These are phyloP conservation scores for Fusarium fujikuroi DNA, from an alignment of 2,329 filamentous ascomycete genomes.

Conservation along the genomic window DNA sequence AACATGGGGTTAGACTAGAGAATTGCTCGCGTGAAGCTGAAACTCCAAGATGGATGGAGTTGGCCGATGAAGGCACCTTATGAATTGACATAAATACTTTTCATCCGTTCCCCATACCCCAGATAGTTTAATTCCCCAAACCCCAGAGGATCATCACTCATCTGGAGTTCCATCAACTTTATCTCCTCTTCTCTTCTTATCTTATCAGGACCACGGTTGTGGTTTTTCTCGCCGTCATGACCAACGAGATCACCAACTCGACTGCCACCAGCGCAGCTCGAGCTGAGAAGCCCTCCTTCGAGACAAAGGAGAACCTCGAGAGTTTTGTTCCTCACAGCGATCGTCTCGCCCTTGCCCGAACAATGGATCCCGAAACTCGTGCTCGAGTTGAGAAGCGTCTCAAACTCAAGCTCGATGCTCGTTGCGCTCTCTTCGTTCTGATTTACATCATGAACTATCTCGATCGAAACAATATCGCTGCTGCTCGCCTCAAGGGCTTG, in stretches of 20 bases:
- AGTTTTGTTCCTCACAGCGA: neutral
- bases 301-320: constrained; percentile 1
- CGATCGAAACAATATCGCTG: constrained; percentile 75
- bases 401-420: constrained; percentile 76
- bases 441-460: constrained; percentile 82
- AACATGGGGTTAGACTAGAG: neutral
- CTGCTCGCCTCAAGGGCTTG: constrained; percentile 72
- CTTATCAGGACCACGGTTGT: neutral
- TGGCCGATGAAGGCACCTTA: neutral
- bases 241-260: constrained; percentile 11
- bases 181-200: neutral
- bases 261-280: neutral
- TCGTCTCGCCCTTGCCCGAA: neutral
- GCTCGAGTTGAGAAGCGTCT: constrained; percentile 69
- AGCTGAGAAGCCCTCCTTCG: constrained; percentile 2
- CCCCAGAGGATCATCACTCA: neutral
- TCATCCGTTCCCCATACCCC: constrained; percentile 16
- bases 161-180: constrained; percentile 4
- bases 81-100: constrained; percentile 12
- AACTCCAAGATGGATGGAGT: neutral
- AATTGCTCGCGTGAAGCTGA: constrained; percentile 2
- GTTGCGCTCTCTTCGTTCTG: constrained; percentile 74
- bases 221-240: neutral
- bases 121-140: neutral
- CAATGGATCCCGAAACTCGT: constrained; percentile 6